phyloP scores from a whole-genome alignment of 2,329 filamentous ascomycete genomes.

The Onygenales sp. region DNA sequence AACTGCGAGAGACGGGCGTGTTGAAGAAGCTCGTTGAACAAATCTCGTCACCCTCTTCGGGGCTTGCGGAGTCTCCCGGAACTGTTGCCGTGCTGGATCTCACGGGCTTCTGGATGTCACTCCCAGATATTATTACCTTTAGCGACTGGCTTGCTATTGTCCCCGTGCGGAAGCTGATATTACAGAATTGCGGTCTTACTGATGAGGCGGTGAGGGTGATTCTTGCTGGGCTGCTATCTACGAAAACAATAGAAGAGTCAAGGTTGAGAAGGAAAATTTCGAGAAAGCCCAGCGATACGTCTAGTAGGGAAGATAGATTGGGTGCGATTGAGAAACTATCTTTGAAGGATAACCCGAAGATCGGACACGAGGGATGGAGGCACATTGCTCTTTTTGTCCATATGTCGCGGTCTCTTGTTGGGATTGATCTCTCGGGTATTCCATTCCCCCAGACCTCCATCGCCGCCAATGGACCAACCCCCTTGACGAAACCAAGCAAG shows the following conservation, averaged over 20 bases:
- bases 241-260: slow-evolving; percentile 55
- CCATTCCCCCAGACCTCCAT: slow-evolving; percentile 53
- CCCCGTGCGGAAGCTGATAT: slow-evolving; percentile 72
- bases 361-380: slow-evolving; percentile 81
- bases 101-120: slow-evolving; percentile 71
- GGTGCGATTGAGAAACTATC: slow-evolving; percentile 80
- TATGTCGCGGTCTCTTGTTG: slow-evolving; percentile 77
- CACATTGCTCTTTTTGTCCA: slow-evolving; percentile 84
- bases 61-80: slow-evolving; percentile 55
- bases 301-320: slow-evolving; percentile 25
- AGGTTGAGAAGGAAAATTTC: slow-evolving; percentile 38
- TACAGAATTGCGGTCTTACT: slow-evolving; percentile 78
- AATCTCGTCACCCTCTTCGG: slow-evolving; percentile 61
- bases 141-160: slow-evolving; percentile 93
- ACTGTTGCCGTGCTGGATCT: slow-evolving; percentile 74
- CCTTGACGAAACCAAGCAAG: slow-evolving; percentile 11
- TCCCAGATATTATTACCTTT: slow-evolving; percentile 75
- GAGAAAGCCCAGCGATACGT: slow-evolving; percentile 27
- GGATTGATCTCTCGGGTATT: slow-evolving; percentile 77
- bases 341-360: slow-evolving; percentile 78
- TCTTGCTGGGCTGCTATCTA: slow-evolving; percentile 73
- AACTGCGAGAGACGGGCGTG: slow-evolving; percentile 84
- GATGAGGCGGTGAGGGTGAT: slow-evolving; percentile 83
- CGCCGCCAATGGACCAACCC: slow-evolving; percentile 16
- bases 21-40: slow-evolving; percentile 87